A percentile compares a stretch with the other conserved stretches of the same genome.
Evolutionary conservation across 2,329 filamentous ascomycete genomes (phyloP).

Genomic region (Sporothrix brunneoviolacea): DNA sequence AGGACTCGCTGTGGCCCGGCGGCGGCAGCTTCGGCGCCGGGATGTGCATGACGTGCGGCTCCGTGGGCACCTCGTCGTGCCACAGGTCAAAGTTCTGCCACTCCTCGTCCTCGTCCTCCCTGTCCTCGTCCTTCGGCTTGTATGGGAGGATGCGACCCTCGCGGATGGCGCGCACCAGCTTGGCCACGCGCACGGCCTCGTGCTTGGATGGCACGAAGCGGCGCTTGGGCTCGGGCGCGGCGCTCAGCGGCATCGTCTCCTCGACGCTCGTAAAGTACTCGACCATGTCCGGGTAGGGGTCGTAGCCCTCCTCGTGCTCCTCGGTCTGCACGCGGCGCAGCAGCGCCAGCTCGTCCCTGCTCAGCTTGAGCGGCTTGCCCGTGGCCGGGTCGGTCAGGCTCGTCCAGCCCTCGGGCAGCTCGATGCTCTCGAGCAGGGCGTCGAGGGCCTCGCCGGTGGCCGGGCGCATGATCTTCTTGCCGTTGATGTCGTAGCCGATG

Average conservation of each 20-base stretch:
- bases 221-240: slow-evolving; percentile 91
- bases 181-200: slow-evolving; percentile 93
- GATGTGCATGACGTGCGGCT: slow-evolving; percentile 88
- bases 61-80: slow-evolving; percentile 80
- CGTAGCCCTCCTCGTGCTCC: slow-evolving; percentile 80
- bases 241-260: slow-evolving; percentile 91
- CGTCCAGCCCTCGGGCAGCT: slow-evolving; percentile 95
- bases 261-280: slow-evolving; percentile 89
- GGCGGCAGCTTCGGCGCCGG: slow-evolving; percentile 89
- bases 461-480: slow-evolving; percentile 94
- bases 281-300: slow-evolving; percentile 87
- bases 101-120: slow-evolving; percentile 61
- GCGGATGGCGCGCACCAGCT: slow-evolving; percentile 90
- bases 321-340: slow-evolving; percentile 84
- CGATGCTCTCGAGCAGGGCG: slow-evolving; percentile 90
- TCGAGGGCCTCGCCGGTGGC: slow-evolving; percentile 91
- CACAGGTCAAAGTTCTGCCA: slow-evolving; percentile 81
- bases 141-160: slow-evolving; percentile 93
- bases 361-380: slow-evolving; percentile 84
- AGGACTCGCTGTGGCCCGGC: slow-evolving; percentile 81
- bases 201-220: slow-evolving; percentile 95
- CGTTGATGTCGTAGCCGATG: slow-evolving; percentile 98
- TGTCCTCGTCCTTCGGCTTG: slow-evolving; percentile 57
- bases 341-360: slow-evolving; percentile 79
- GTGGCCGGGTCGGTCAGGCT: slow-evolving; percentile 90